phyloP scores from a whole-genome alignment of 202 grass and related monocot genomes.

The Saccharum hybrid region DNA sequence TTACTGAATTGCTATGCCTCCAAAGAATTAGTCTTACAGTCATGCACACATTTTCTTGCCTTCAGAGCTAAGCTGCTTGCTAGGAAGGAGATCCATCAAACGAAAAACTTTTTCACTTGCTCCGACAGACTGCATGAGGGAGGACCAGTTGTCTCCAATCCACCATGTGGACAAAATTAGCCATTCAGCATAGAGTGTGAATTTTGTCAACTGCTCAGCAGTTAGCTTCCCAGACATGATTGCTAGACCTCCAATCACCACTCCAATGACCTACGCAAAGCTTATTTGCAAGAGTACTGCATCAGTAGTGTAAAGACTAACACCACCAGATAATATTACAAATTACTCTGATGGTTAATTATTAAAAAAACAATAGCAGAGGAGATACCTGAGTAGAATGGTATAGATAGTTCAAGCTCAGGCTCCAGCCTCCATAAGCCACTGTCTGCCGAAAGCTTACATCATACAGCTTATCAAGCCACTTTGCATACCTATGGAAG shows the following conservation, averaged over 20 bases:
- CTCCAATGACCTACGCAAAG: constrained; percentile 87
- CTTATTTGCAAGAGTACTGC: constrained; percentile 77
- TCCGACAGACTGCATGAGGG: constrained; percentile 90
- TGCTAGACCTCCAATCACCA: constrained; percentile 91
- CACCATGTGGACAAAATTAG: constrained; percentile 97
- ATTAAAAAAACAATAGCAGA: constrained; percentile 19
- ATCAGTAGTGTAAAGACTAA: constrained; percentile 43
- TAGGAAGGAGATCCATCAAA: constrained; percentile 93
- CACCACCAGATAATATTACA: background rate
- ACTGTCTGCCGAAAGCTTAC: constrained; percentile 90
- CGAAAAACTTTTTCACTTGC: constrained; percentile 98
- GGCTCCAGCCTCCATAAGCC: constrained; percentile 92
- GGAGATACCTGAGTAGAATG: constrained; percentile 91
- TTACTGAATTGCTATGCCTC: constrained; percentile 7
- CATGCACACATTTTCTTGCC: constrained; percentile 53
- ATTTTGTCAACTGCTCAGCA: constrained; percentile 97
- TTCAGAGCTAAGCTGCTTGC: constrained; percentile 69
- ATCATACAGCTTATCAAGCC: constrained; percentile 86
- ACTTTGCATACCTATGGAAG: constrained; percentile 73
- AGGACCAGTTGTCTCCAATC: constrained; percentile 98
- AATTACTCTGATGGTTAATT: background rate
- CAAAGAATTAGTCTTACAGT: background rate
- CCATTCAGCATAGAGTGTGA: constrained; percentile 95
- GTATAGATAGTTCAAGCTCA: constrained; percentile 97
- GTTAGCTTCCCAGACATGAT: constrained; percentile 88